Percentiles rank a stretch among this genome's conserved stretches.
These are phyloP conservation scores for Discostella stelligera DNA, from an alignment of 352 stramenopile species.

Conservation along the genomic window DNA sequence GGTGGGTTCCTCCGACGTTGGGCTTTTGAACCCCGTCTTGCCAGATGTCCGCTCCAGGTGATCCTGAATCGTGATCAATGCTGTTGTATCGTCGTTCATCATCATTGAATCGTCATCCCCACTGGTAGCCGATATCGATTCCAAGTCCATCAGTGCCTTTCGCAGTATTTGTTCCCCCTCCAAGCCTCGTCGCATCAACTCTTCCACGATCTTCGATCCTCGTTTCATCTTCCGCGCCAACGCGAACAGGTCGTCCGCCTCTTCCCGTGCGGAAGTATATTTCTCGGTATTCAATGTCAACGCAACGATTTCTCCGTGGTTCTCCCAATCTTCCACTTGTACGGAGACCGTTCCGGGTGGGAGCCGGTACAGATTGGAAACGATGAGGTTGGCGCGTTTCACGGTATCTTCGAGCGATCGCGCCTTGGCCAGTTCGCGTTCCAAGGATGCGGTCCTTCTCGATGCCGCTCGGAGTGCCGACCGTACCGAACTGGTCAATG, in stretches of 20 bases:
- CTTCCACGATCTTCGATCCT: conserved; percentile 65
- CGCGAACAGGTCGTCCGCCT: conserved; percentile 78
- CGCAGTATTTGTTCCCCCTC: conserved; percentile 53
- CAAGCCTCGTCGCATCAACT: conserved; percentile 62
- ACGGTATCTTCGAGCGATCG: conserved; percentile 64
- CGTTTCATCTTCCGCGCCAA: conserved; percentile 77
- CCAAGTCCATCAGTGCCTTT: conserved; percentile 55
- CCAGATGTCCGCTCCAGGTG: conserved; percentile 56
- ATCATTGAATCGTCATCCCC: conserved; percentile 5
- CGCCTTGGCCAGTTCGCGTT: conserved; percentile 71
- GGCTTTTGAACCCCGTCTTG: conserved; percentile 59
- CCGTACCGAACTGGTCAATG: conserved; percentile 44
- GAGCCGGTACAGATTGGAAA: conserved; percentile 78
- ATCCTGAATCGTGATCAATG: conserved; percentile 65
- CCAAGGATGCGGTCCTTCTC: conserved; percentile 65
- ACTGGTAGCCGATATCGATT: conserved; percentile 15
- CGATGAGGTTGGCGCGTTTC: conserved; percentile 74
- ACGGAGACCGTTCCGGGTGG: conserved; percentile 39
- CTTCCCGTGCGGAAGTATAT: conserved; percentile 64
- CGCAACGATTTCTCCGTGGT: conserved; percentile 63
- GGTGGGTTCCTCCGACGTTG: conserved; percentile 19
- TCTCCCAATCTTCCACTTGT: conserved; percentile 80
- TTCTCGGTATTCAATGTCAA: conserved; percentile 61
- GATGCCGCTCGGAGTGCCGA: conserved; percentile 33
- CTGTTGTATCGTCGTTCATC: conserved; percentile 46